Evolutionary conservation across 2,329 filamentous ascomycete species (phyloP).

Genomic region (Ceratocystis colombiana): DNA sequence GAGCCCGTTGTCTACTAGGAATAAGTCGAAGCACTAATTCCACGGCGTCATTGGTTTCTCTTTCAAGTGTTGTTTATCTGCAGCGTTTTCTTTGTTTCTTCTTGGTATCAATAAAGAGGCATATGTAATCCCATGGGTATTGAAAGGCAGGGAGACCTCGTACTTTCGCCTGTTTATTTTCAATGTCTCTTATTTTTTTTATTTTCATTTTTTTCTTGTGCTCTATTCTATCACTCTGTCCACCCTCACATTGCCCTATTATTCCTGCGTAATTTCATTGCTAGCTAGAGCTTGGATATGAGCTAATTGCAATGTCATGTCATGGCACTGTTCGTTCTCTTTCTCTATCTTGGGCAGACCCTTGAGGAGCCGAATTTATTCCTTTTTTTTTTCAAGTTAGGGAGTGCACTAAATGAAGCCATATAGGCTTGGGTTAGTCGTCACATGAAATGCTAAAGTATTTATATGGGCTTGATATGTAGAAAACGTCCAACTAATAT

Average conservation of each 20-base stretch:
- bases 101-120: conserved; percentile 19
- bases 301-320: neutral
- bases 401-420: neutral
- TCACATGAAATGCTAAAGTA: neutral
- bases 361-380: neutral
- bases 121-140: conserved; percentile 11
- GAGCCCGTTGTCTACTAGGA: conserved; percentile 17
- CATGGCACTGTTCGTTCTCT: neutral
- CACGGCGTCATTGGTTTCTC: conserved; percentile 18
- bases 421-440: neutral
- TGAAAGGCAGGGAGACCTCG: neutral
- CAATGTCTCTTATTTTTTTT: conserved; percentile 26
- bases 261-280: neutral
- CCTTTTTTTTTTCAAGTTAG: conserved; percentile 27
- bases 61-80: conserved; percentile 25
- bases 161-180: conserved; percentile 8
- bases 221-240: conserved; percentile 30
- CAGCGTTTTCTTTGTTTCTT: conserved; percentile 23
- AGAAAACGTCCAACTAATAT: neutral
- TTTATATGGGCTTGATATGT: neutral
- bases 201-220: conserved; percentile 35
- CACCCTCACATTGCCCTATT: neutral
- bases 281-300: conserved; percentile 13
- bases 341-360: no score
- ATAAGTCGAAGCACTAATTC: conserved; percentile 3